These are phyloP conservation scores for Cyberlindnera maritima DNA, from an alignment of 805 yeast genomes.

Conservation along the genomic window DNA sequence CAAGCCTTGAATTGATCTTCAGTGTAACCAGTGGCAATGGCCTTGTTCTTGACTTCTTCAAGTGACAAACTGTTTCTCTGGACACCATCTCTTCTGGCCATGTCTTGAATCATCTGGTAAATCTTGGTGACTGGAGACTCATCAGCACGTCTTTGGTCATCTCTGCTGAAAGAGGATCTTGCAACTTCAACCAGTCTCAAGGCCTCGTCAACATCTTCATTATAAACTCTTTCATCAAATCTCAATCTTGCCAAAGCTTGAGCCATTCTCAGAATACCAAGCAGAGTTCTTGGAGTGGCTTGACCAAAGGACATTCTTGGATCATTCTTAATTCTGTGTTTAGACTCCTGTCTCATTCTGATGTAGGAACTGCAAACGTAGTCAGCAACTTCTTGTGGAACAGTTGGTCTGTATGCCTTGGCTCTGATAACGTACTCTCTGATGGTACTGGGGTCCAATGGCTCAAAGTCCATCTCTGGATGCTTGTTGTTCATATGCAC, in stretches of 20 bases:
- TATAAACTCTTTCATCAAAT: constrained; percentile 66
- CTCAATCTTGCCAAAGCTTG: constrained; percentile 93
- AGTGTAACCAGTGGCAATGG: constrained; percentile 80
- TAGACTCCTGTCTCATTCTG: constrained; percentile 89
- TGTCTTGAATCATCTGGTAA: constrained; percentile 63
- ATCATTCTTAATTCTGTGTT: constrained; percentile 67
- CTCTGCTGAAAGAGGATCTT: constrained; percentile 67
- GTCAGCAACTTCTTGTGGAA: constrained; percentile 80
- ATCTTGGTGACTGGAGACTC: constrained; percentile 71
- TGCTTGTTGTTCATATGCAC: constrained; percentile 93
- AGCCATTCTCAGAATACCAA: constrained; percentile 87
- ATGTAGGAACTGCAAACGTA: constrained; percentile 84
- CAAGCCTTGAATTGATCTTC: constrained; percentile 74
- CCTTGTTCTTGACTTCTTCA: constrained; percentile 56
- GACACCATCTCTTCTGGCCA: constrained; percentile 41
- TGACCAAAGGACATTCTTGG: constrained; percentile 74
- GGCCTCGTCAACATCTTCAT: constrained; percentile 93
- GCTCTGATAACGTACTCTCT: constrained; percentile 89
- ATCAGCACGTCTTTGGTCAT: constrained; percentile 48
- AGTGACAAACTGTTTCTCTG: constrained; percentile 35
- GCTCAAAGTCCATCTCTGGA: constrained; percentile 73
- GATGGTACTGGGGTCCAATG: constrained; percentile 74
- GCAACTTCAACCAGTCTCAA: constrained; percentile 82
- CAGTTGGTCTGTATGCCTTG: constrained; percentile 78
- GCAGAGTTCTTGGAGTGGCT: constrained; percentile 91